Base-by-base conservation (phyloP, 1,284 basidiomycete species). In the Volvariella surrecta region DNA sequence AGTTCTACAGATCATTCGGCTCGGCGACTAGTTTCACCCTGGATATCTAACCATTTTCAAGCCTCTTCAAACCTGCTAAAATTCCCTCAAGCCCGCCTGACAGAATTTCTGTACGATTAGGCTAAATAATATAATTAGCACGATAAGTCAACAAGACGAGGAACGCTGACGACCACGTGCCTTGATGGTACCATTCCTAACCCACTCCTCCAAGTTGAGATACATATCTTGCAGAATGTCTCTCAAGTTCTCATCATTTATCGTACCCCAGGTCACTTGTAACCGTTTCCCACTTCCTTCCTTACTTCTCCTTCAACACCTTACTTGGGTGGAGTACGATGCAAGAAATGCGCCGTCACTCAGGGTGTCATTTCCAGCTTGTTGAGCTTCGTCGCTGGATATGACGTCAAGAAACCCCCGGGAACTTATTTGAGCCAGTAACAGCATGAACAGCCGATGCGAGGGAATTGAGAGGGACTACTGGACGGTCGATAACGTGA, bases 321-420 rank as follows among this genome's bases (percentile, higher is more conserved):
- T 47, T 0, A 70, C 51, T 3, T 64, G 48, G 7, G 11, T 6
- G 24, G 6, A 28, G 24, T 24, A 74, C 47, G 44, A 75, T 60
- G 16, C 74, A 57, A 1, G 76, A 50, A 48, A 75, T 60, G 3
- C 65, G 3, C 57, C 60, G 2, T 70, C 67, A 35, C 52, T 60
- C 1, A 65, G 67, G 11, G 71, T 51, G 11, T 54, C 49, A 17
- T 45, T 40, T 17, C 28, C 38, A 16, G 28, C 10, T 19, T 41
- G 38, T 13, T 41, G 40, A 19, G 8, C 48, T 37, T n/a, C 38
- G 37, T 15, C 54, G 30, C 3, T 37, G 42, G 37, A 57, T 46
- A 70, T 55, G 1, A 64, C 46, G 45, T 70, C 68, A 45, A 57
- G n/a, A 66, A 1, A 65, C 58, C 32, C 57, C 44, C 16, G 57